These are phyloP conservation scores for Neofusicoccum parvum DNA, from an alignment of 2,329 filamentous ascomycete species.

Conservation along the genomic window DNA sequence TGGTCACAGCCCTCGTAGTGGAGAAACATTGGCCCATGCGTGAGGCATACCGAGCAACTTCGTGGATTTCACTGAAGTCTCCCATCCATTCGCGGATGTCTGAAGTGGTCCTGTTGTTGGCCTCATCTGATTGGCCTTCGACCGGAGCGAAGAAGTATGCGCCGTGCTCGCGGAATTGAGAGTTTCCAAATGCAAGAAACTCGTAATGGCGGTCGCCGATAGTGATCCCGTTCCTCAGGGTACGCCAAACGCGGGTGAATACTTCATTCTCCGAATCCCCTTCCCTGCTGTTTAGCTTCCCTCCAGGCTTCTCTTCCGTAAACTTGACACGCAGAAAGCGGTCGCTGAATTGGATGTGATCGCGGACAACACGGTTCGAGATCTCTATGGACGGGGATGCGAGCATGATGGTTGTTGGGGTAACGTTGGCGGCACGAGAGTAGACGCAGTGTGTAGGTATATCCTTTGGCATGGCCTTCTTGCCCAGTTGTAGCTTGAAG, in stretches of 20 bases:
- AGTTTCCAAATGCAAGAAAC: conserved; percentile 93
- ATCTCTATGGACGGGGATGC: conserved; percentile 78
- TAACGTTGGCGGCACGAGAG: conserved; percentile 76
- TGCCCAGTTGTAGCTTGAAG: conserved; percentile 58
- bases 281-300: conserved; percentile 30
- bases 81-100: conserved; percentile 84
- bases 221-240: conserved; percentile 70
- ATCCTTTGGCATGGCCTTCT: conserved; percentile 44
- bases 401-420: conserved; percentile 80
- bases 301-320: conserved; percentile 70
- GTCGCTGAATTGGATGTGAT: conserved; percentile 69
- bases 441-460: conserved; percentile 74
- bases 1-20: conserved; percentile 67
- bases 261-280: conserved; percentile 53
- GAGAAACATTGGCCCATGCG: conserved; percentile 94
- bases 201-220: conserved; percentile 82
- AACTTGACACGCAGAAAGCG: conserved; percentile 90
- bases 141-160: conserved; percentile 89
- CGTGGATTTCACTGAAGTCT: conserved; percentile 74
- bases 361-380: conserved; percentile 82
- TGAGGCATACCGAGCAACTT: conserved; percentile 87
- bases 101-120: conserved; percentile 30
- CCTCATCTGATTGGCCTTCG: conserved; percentile 65
- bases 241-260: conserved; percentile 53
- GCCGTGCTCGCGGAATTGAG: conserved; percentile 87